These are phyloP conservation scores for Colletotrichum horii DNA, from an alignment of 2,329 filamentous ascomycete genomes.

Conservation along the genomic window DNA sequence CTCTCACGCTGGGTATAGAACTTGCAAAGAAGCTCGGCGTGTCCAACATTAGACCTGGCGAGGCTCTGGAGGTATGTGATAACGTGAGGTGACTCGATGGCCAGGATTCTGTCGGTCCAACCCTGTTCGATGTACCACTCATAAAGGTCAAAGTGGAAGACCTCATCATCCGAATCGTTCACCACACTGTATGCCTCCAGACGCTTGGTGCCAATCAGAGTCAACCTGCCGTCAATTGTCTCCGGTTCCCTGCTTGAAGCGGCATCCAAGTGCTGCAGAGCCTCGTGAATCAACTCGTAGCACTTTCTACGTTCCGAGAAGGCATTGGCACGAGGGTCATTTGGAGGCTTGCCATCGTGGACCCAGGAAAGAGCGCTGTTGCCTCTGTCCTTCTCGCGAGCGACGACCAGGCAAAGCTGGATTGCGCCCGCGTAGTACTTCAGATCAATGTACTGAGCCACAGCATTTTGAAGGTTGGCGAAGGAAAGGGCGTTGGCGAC, in stretches of 20 bases:
- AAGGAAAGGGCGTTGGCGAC: conserved; percentile 84
- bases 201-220: conserved; percentile 77
- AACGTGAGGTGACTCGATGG: conserved; percentile 84
- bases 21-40: conserved; percentile 90
- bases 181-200: conserved; percentile 91
- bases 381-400: conserved; percentile 83
- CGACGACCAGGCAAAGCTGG: conserved; percentile 82
- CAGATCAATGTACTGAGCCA: conserved; percentile 79
- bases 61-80: conserved; percentile 84
- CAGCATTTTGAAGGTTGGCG: conserved; percentile 79
- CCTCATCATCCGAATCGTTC: conserved; percentile 85
- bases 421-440: conserved; percentile 95
- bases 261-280: conserved; percentile 78
- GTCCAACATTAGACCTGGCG: conserved; percentile 72
- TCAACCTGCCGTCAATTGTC: conserved; percentile 77
- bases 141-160: conserved; percentile 96
- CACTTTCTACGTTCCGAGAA: conserved; percentile 78
- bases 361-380: conserved; percentile 87
- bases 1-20: conserved; percentile 87
- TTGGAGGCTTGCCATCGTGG: conserved; percentile 76
- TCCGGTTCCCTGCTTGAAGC: conserved; percentile 73
- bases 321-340: conserved; percentile 71
- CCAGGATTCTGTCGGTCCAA: conserved; percentile 84
- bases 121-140: conserved; percentile 93
- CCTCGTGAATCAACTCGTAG: conserved; percentile 87